A percentile compares a stretch with the other conserved stretches of the same genome.
Conservation (phyloP, 129 eudicot species). For the Flaveria robusta region DNA sequence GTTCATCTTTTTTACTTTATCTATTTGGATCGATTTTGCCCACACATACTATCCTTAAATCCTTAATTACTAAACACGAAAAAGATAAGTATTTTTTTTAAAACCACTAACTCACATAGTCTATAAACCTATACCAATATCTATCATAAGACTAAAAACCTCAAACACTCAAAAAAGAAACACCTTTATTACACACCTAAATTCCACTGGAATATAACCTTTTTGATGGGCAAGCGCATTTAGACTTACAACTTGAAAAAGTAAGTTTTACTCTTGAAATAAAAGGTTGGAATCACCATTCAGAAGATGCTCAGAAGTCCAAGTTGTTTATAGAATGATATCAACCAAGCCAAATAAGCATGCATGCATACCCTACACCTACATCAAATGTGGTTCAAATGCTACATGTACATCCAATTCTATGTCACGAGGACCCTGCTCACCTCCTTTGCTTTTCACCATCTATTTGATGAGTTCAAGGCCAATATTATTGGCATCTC, state of each 20-base stretch:
- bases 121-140: too few relatives aligned
- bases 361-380: constrained; percentile 26
- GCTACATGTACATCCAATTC: constrained; percentile 31
- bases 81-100: too few relatives aligned
- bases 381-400: constrained; percentile 20
- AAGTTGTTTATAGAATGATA: constrained; percentile 8
- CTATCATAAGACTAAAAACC: too few relatives aligned
- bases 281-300: not conserved
- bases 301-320: not conserved
- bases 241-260: not conserved
- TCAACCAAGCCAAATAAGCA: constrained; percentile 6
- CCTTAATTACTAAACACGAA: too few relatives aligned
- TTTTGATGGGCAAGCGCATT: not conserved
- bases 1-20: too few relatives aligned
- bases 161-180: too few relatives aligned
- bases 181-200: too few relatives aligned
- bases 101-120: too few relatives aligned
- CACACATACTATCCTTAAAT: too few relatives aligned
- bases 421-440: constrained; percentile 27
- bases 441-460: constrained; percentile 23
- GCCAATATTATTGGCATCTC: constrained; percentile 14
- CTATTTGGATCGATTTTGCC: too few relatives aligned
- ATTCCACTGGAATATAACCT: too few relatives aligned
- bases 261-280: constrained; percentile 13
- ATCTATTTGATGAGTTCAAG: constrained; percentile 17